Evolutionary conservation across 345 rosid species (phyloP).

Genomic region (Raphanus sativus): DNA sequence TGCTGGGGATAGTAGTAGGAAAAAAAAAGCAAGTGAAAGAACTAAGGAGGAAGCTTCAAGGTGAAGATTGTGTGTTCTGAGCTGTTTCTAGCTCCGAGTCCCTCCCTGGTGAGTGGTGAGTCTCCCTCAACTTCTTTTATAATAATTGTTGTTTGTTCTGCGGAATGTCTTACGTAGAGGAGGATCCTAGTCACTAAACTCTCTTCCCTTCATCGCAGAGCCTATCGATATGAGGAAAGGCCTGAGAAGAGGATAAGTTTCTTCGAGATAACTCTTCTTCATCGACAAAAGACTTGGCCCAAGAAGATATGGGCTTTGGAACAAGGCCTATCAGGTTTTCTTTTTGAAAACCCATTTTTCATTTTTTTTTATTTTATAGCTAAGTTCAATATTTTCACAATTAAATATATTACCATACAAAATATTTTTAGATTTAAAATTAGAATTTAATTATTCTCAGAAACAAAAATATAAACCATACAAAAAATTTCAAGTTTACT

Average conservation of each 20-base stretch:
- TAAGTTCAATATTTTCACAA: not conserved
- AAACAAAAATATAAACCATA: no score
- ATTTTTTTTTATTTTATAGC: not conserved
- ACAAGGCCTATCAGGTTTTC: not conserved
- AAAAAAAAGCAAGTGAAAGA: not conserved
- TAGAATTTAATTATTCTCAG: no score
- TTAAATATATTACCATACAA: not conserved
- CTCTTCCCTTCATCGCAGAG: not conserved
- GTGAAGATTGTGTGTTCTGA: not conserved
- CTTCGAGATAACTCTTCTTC: not conserved
- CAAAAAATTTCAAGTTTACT: no score
- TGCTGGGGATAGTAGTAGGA: not conserved
- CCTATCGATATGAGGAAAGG: not conserved
- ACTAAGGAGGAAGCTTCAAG: not conserved
- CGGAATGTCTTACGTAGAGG: no score
- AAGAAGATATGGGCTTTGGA: not conserved
- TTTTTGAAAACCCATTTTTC: not conserved
- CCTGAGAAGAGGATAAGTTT: not conserved
- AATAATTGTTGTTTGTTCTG: not conserved
- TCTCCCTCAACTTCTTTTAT: not conserved
- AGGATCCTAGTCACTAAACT: not conserved
- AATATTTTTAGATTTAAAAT: no score
- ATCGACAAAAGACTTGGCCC: not conserved
- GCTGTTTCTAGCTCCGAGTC: not conserved
- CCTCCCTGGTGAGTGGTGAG: not conserved